Conservation (phyloP, 306 rosid species). For the Cucurbita argyrosperma region DNA sequence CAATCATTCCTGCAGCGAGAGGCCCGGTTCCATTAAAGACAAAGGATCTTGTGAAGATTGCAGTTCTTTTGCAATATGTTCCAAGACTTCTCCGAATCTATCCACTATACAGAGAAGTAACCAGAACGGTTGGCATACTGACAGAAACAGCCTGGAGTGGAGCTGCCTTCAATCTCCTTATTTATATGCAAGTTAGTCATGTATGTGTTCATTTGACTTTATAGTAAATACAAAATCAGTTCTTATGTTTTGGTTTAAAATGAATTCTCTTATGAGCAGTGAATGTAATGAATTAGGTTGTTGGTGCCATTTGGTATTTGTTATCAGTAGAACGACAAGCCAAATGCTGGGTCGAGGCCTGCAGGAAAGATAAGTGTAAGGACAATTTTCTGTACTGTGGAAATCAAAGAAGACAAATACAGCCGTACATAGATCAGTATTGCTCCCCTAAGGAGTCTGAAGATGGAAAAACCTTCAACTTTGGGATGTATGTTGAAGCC, state of each 20-base stretch:
- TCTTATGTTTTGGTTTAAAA: neutral
- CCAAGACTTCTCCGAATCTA: constrained; percentile 51
- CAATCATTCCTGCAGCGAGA: constrained; percentile 6
- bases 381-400: constrained; percentile 17
- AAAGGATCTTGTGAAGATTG: constrained; percentile 35
- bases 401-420: accelerated
- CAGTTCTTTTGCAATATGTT: constrained; percentile 36
- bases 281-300: constrained; percentile 28
- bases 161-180: constrained; percentile 74
- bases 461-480: constrained; percentile 25
- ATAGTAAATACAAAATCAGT: no score
- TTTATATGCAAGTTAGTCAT: constrained; percentile 80
- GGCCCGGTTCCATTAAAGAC: constrained; percentile 12
- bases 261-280: neutral
- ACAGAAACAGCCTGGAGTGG: constrained; percentile 89
- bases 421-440: neutral
- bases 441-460: constrained; percentile 27
- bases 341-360: constrained; percentile 38
- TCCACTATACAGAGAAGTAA: constrained; percentile 60
- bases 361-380: neutral
- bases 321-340: constrained; percentile 40
- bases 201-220: constrained; percentile 28
- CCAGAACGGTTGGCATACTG: constrained; percentile 57
- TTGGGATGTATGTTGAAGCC: constrained; percentile 57
- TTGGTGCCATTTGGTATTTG: constrained; percentile 90